A percentile compares a stretch with the other conserved stretches of the same genome.
Conservation (phyloP, 352 stramenopile genomes). For the Pseudoperonospora humuli region DNA sequence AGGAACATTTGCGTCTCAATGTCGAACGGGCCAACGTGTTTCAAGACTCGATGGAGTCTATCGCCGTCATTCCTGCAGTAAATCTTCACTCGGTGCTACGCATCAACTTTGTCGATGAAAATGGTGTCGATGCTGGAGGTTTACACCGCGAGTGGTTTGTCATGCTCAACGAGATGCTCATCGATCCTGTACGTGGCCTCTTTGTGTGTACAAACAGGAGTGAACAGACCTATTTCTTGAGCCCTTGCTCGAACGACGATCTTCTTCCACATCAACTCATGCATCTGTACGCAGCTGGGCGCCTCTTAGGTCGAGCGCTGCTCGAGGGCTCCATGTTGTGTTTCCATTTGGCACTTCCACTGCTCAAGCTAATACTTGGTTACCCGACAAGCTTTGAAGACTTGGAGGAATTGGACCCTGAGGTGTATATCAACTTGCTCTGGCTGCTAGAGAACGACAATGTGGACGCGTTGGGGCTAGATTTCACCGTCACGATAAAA, state of each 20-base stretch:
- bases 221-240: slow-evolving; percentile 55
- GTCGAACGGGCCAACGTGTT: slow-evolving; percentile 21
- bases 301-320: slow-evolving; percentile 49
- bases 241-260: slow-evolving; percentile 41
- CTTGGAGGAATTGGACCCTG: slow-evolving; percentile 76
- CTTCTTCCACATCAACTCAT: slow-evolving; percentile 37
- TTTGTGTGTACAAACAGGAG: slow-evolving; percentile 49
- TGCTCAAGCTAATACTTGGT: slow-evolving; percentile 97
- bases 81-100: slow-evolving; percentile 27
- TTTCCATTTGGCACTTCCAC: slow-evolving; percentile 89
- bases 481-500: slow-evolving; percentile 48
- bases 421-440: slow-evolving; percentile 46
- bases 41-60: slow-evolving; percentile 26
- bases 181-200: slow-evolving; percentile 32
- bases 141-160: slow-evolving; percentile 69
- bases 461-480: slow-evolving; percentile 37
- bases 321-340: slow-evolving; percentile 89
- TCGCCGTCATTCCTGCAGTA: slow-evolving; percentile 19
- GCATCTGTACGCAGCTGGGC: slow-evolving; percentile 26
- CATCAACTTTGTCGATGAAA: slow-evolving; percentile 56
- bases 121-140: slow-evolving; percentile 51
- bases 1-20: slow-evolving; percentile 19
- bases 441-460: slow-evolving; percentile 58
- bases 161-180: slow-evolving; percentile 34
- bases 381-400: slow-evolving; percentile 92